Base-by-base conservation (phyloP, 257 asterid species). In the Nicotiana undulata region DNA sequence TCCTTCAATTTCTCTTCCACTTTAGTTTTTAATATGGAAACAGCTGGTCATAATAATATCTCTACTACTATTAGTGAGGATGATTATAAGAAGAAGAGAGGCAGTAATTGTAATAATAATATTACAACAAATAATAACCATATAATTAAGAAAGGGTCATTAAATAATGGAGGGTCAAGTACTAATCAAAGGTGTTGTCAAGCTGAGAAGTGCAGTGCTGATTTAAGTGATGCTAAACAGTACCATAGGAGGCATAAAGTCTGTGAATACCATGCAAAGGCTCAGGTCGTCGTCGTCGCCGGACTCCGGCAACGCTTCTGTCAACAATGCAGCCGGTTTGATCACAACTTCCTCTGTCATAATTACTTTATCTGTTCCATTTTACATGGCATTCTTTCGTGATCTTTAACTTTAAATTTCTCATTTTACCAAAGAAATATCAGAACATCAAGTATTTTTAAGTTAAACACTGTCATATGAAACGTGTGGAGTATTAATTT, bases 321-420 rank as follows among this genome's bases (percentile, higher is more conserved):
- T 84, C 97, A 93, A 86, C 97, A 91, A 89, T 93, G 97, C 86
- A 93, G 97, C 95, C 90, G 97, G 97, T 90, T 59, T 60, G 65
- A 16, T 9, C 72, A 15, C 49, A 13, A 1, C 40, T 63, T 58
- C 3, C 11, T 44, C 17, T 40, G n/a, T n/a, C 7, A 9, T 15
- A 6, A 22, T 28, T 13, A 12, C 64, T 75, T 34, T 22, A 4
- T 37, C 13, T 52, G 15, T 59, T 40, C 9, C 1, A 16, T 7
- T 82, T 13, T 22, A 1, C 31, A 37, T 24, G 63, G 26, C 9
- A 58, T 1, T 3, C 18, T 7, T 6, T 56, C 63, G 12, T n/a
- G 3, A 55, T n/a, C 11, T 59, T 20, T 6, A 18, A 56, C 11
- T 2, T 56, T 18, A 18, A 6, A 17, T 1, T 17, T 55, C 3